These are phyloP conservation scores for Metrosideros polymorpha DNA, from an alignment of 441 rosid species.

Conservation along the genomic window DNA sequence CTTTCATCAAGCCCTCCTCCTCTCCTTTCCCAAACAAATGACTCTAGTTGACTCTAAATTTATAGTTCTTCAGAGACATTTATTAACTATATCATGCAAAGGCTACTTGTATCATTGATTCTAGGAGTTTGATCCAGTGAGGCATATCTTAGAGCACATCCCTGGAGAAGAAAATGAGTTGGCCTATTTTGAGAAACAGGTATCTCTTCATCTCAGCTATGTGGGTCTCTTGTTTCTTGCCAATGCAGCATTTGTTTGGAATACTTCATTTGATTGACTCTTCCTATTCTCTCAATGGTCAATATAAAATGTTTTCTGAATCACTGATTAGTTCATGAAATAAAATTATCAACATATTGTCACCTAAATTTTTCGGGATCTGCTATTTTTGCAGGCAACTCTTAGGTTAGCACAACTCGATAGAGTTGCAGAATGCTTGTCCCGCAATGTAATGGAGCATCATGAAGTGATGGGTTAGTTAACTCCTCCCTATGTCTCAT, in stretches of 20 bases:
- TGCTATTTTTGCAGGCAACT: conserved; percentile 54
- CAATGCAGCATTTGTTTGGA: not conserved
- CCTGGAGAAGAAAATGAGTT: conserved; percentile 63
- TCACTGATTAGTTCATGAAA: not conserved
- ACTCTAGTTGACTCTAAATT: not conserved
- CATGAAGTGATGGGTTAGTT: conserved; percentile 96
- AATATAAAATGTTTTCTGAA: not conserved
- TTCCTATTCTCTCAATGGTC: not conserved
- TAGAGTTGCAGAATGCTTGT: conserved; percentile 73
- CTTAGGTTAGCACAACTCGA: conserved; percentile 85
- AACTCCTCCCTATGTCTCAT: not conserved
- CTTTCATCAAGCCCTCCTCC: not conserved
- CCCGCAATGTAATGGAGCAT: conserved; percentile 90
- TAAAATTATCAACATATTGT: not conserved
- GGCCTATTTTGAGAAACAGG: conserved; percentile 85
- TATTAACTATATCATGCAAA: not conserved
- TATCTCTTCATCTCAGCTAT: conserved; percentile 7
- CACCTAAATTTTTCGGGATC: not conserved
- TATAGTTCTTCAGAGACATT: not conserved
- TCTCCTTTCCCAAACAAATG: not conserved
- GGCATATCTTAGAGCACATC: conserved; percentile 64
- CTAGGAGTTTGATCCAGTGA: conserved; percentile 88
- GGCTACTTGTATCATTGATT: not conserved
- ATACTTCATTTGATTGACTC: not conserved
- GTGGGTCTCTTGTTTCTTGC: not conserved